Evolutionary conservation across 495 filamentous ascomycete genomes (phyloP).

Genomic region (Hyphodiscus hymeniophilus): DNA sequence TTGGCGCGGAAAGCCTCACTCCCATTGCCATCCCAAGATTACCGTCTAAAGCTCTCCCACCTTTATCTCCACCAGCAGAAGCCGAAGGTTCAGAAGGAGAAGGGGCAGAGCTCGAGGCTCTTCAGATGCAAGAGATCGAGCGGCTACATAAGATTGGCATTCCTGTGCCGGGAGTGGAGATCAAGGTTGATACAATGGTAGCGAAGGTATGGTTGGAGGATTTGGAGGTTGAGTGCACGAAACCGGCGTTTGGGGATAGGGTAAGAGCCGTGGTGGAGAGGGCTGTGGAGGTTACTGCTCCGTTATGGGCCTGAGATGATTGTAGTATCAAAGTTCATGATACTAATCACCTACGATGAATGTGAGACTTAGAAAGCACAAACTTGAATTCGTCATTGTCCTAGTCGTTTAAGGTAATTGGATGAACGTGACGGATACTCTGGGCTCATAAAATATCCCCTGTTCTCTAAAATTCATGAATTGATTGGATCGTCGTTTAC

Average conservation of each 20-base stretch:
- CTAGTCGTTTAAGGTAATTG: no score
- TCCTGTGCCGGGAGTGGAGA: conserved; percentile 78
- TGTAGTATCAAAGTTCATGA: no score
- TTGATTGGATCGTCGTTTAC: no score
- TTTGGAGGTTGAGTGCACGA: conserved; percentile 78
- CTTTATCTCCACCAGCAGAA: conserved; percentile 25
- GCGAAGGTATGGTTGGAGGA: conserved; percentile 88
- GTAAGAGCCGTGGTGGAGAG: conserved; percentile 85
- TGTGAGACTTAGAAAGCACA: no score
- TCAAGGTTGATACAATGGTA: conserved; percentile 79
- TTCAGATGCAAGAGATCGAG: conserved; percentile 51
- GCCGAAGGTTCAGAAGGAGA: conserved; percentile 26
- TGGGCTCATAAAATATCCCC: no score
- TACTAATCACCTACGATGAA: no score
- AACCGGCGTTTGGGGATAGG: conserved; percentile 63
- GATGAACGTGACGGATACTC: no score
- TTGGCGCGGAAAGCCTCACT: conserved; percentile 65
- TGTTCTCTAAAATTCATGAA: no score
- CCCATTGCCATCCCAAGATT: conserved; percentile 66
- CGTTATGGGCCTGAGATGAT: conserved; percentile 41
- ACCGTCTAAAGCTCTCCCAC: conserved; percentile 13
- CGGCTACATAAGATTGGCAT: conserved; percentile 73
- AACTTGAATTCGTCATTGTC: no score
- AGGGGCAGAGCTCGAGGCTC: conserved; percentile 32
- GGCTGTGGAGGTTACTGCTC: conserved; percentile 82